Conservation (phyloP, 192 early-diverging fungal species). For the Podila verticillata region DNA sequence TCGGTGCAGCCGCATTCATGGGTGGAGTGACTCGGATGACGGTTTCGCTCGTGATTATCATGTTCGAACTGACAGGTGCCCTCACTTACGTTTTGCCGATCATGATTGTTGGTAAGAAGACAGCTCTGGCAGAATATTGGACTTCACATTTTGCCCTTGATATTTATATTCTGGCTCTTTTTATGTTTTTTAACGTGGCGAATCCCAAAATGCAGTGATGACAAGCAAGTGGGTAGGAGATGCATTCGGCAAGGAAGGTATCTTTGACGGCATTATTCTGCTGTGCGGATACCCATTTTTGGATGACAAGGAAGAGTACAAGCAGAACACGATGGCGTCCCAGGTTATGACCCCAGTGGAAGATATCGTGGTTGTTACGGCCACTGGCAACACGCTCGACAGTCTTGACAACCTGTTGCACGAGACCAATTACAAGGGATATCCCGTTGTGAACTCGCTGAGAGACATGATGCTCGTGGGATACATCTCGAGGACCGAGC, state of each 20-base stretch:
- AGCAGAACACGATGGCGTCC: conserved; percentile 58
- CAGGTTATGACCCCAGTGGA: conserved; percentile 72
- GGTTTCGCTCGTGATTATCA: conserved; percentile 93
- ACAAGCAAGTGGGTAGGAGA: conserved; percentile 83
- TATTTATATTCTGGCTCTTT: conserved; percentile 15
- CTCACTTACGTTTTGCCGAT: conserved; percentile 94
- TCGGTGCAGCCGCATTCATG: conserved; percentile 86
- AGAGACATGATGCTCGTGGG: conserved; percentile 71
- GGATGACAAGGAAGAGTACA: conserved; percentile 68
- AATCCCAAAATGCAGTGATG: conserved; percentile 61
- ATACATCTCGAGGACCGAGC: conserved; percentile 73
- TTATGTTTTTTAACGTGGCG: background rate
- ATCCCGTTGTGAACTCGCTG: conserved; percentile 72
- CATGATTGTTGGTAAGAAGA: conserved; percentile 76
- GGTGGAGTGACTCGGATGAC: conserved; percentile 92
- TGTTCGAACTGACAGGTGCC: conserved; percentile 99
- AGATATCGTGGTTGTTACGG: conserved; percentile 64
- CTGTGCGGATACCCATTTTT: conserved; percentile 76
- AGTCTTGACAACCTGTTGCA: conserved; percentile 57
- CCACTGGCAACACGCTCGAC: conserved; percentile 54
- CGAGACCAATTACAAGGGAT: conserved; percentile 74
- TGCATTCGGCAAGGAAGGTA: conserved; percentile 76
- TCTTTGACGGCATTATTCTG: conserved; percentile 62
- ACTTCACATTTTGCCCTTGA: conserved; percentile 1
- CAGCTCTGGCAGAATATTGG: too few relatives aligned